Evolutionary conservation across 2,329 filamentous ascomycete genomes (phyloP).

Genomic region (Chrysoporthe cubensis): DNA sequence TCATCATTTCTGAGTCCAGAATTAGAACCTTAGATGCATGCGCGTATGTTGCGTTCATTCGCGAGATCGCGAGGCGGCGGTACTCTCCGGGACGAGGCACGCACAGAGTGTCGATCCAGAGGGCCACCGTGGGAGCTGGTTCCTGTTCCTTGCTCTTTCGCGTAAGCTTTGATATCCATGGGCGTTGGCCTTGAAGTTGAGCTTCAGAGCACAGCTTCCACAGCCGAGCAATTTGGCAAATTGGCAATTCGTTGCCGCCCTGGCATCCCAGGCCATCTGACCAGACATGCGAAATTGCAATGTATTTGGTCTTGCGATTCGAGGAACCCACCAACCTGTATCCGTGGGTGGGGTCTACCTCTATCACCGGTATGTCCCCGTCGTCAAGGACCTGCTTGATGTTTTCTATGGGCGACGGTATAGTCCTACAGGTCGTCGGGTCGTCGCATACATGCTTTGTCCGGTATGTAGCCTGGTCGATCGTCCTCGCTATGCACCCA

Average conservation of each 20-base stretch:
- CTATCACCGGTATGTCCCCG: not conserved
- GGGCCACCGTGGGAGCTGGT: not conserved
- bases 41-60: not conserved
- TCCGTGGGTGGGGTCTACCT: not conserved
- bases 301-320: not conserved
- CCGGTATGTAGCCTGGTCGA: not conserved
- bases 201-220: constrained; percentile 1
- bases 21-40: not conserved
- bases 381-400: not conserved
- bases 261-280: not conserved
- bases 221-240: not conserved
- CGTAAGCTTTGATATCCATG: not conserved
- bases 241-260: not conserved
- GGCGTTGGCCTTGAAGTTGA: not conserved
- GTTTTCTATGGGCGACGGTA: not conserved
- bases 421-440: not conserved
- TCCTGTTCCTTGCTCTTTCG: not conserved
- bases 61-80: constrained; percentile 1
- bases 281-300: constrained; percentile 4
- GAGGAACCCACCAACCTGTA: not conserved
- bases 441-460: not conserved
- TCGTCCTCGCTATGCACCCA: not conserved
- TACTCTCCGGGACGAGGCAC: not conserved
- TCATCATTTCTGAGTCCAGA: not conserved
- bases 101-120: not conserved